Percentiles rank a stretch among this genome's conserved stretches.
Conservation (phyloP, 1,139 yeast genomes). For the Diutina rugosa region DNA sequence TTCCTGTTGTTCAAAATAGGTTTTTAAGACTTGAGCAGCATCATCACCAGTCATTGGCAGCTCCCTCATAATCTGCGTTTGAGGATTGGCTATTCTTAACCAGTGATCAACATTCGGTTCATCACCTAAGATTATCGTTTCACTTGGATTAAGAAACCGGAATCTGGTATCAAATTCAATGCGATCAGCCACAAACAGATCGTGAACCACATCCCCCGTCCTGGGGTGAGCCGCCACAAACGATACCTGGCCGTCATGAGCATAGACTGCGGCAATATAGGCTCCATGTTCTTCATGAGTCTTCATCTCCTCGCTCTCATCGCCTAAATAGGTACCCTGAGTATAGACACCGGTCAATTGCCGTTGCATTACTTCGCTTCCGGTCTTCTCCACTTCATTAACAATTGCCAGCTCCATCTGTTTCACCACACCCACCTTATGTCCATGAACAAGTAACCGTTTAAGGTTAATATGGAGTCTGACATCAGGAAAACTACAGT, state of each 20-base stretch:
- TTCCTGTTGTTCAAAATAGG: background rate
- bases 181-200: conserved; percentile 45
- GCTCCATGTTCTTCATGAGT: conserved; percentile 7
- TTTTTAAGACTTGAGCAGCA: background rate
- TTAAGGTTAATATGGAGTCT: conserved; percentile 65
- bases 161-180: conserved; percentile 63
- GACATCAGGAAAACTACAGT: conserved; percentile 74
- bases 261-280: conserved; percentile 18
- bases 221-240: conserved; percentile 63
- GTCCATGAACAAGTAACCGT: conserved; percentile 45
- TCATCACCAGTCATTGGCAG: background rate
- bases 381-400: conserved; percentile 29
- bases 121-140: conserved; percentile 36
- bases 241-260: conserved; percentile 12
- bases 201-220: conserved; percentile 69
- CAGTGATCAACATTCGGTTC: background rate
- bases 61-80: background rate
- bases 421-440: conserved; percentile 77
- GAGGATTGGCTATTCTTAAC: background rate
- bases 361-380: conserved; percentile 44
- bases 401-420: conserved; percentile 76
- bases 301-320: conserved; percentile 14
- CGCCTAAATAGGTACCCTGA: conserved; percentile 72
- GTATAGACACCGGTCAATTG: conserved; percentile 65
- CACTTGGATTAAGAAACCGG: conserved; percentile 64